phyloP scores from a whole-genome alignment of 164 flowering plant genomes.

The Aristolochia fimbriata region DNA sequence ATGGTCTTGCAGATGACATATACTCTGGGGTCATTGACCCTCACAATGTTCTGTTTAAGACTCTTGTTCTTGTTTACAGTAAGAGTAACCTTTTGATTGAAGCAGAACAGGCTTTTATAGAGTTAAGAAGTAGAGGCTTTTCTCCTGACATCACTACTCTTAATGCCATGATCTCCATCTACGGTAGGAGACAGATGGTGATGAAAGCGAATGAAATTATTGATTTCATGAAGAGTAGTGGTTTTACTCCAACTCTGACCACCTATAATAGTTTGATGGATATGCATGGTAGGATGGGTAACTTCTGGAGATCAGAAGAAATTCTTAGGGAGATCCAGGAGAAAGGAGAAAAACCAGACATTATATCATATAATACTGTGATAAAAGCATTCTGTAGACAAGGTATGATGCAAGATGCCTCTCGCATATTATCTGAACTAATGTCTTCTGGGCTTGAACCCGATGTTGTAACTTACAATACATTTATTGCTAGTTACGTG shows the following conservation, averaged over 20 bases:
- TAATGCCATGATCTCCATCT: constrained; percentile 80
- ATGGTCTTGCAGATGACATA: constrained; percentile 61
- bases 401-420: constrained; percentile 72
- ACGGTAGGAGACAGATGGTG: constrained; percentile 78
- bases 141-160: constrained; percentile 60
- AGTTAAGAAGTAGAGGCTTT: constrained; percentile 47
- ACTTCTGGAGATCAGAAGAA: constrained; percentile 57
- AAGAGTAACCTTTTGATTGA: constrained; percentile 66
- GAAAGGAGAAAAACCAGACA: constrained; percentile 61
- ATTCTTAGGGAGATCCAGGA: constrained; percentile 47
- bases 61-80: constrained; percentile 78
- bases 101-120: constrained; percentile 69
- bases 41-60: constrained; percentile 53
- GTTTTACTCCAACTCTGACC: constrained; percentile 71
- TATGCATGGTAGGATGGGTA: constrained; percentile 64
- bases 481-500: constrained; percentile 71
- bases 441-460: constrained; percentile 46
- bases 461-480: constrained; percentile 75
- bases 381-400: constrained; percentile 71
- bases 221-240: constrained; percentile 54
- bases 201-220: constrained; percentile 58
- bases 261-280: constrained; percentile 89
- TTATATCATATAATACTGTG: constrained; percentile 70
- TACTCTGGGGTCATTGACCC: constrained; percentile 54
- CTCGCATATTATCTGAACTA: constrained; percentile 64